A percentile compares a stretch with the other conserved stretches of the same genome.
Conservation (phyloP, 1,284 basidiomycete genomes). For the Farysia itapuensis region DNA sequence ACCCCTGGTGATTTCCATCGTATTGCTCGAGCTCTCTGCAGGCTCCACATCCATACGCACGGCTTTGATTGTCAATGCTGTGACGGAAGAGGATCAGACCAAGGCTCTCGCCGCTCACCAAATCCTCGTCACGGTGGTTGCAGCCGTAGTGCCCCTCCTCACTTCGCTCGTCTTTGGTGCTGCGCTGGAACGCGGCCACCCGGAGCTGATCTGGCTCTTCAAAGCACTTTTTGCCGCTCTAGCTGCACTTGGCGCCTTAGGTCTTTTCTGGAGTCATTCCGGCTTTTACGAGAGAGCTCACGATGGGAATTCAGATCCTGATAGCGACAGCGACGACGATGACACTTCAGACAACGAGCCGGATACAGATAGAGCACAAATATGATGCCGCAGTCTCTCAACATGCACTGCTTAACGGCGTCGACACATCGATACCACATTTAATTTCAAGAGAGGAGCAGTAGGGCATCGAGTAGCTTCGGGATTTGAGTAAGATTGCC, state of each 20-base stretch:
- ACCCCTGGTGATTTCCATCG: constrained; percentile 32
- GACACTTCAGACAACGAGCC: neutral
- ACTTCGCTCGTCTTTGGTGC: constrained; percentile 42
- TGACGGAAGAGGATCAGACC: constrained; percentile 39
- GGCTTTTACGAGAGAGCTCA: constrained; percentile 37
- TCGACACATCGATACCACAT: too few relatives aligned
- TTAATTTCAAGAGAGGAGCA: too few relatives aligned
- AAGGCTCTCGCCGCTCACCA: constrained; percentile 48
- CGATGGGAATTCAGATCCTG: constrained; percentile 13
- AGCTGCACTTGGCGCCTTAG: constrained; percentile 16
- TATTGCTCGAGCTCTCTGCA: constrained; percentile 37
- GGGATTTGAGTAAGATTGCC: too few relatives aligned
- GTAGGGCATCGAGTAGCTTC: too few relatives aligned
- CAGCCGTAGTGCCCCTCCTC: constrained; percentile 41
- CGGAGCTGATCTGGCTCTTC: constrained; percentile 47
- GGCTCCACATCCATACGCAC: constrained; percentile 45
- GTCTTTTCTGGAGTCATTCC: constrained; percentile 33
- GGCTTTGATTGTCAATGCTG: constrained; percentile 45
- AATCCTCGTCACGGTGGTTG: constrained; percentile 43
- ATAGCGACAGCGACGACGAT: constrained; percentile 5
- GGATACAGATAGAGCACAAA: neutral
- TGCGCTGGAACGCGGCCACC: constrained; percentile 31
- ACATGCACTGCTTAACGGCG: too few relatives aligned
- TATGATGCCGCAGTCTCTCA: too few relatives aligned
- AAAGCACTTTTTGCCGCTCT: constrained; percentile 36